phyloP scores from a whole-genome alignment of 148 eudicot species.

The Bassia scoparia region DNA sequence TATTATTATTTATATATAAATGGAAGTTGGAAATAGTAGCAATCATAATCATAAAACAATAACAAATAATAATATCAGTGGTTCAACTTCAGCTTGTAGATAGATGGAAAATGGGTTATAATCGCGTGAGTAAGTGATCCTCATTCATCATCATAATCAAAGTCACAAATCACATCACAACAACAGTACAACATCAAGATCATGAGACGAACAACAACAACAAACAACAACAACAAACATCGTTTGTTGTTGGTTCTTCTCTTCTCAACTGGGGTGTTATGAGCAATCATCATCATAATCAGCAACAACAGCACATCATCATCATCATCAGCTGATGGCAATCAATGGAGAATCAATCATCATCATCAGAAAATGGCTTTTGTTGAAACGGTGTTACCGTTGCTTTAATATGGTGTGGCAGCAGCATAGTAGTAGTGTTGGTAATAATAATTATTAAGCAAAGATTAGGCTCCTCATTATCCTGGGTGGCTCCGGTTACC shows the following conservation, averaged over 20 bases:
- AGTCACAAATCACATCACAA: slow-evolving; percentile 24
- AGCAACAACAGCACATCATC: slow-evolving; percentile 11
- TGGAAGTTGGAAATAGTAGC: slow-evolving; percentile 5
- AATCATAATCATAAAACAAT: slow-evolving; percentile 28
- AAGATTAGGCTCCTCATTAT: slow-evolving; percentile 88
- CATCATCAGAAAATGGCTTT: neutral
- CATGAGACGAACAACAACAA: slow-evolving; percentile 8
- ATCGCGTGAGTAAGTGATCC: slow-evolving; percentile 54
- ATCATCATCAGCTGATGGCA: slow-evolving; percentile 19
- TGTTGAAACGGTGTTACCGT: neutral
- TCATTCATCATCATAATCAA: slow-evolving; percentile 31
- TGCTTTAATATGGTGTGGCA: neutral
- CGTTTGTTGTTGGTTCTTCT: too few relatives aligned
- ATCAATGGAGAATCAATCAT: slow-evolving; percentile 27
- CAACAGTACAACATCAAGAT: slow-evolving; percentile 22
- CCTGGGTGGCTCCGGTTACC: slow-evolving; percentile 78
- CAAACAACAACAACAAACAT: slow-evolving; percentile 26
- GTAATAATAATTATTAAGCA: slow-evolving; percentile 51
- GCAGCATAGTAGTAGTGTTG: neutral
- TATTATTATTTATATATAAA: neutral
- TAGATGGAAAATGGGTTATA: slow-evolving; percentile 54
- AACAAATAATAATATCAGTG: slow-evolving; percentile 29
- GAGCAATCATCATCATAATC: slow-evolving; percentile 17
- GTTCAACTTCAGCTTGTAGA: slow-evolving; percentile 20
- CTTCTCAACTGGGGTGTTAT: too few relatives aligned